Percentiles rank a stretch among this genome's conserved stretches.
Conservation (phyloP, 169 alveolate genomes). For the Cryptosporidium canis region DNA sequence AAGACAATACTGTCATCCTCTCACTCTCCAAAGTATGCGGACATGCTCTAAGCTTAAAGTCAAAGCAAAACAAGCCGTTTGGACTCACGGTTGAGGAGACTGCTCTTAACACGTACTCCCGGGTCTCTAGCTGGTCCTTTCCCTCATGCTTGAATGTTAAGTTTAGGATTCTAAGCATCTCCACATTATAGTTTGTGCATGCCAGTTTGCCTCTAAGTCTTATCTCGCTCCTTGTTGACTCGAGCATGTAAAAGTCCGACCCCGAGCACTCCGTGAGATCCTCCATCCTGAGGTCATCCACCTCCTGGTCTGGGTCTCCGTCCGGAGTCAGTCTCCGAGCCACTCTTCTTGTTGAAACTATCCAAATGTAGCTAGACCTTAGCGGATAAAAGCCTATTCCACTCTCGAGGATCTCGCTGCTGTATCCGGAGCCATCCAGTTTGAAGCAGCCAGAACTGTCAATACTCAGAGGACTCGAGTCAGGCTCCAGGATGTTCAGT, state of each 20-base stretch:
- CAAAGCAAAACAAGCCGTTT: constrained; percentile 43
- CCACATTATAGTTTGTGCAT: neutral
- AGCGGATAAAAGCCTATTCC: constrained; percentile 39
- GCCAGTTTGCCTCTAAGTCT: constrained; percentile 2
- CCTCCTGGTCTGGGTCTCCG: neutral
- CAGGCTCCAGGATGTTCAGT: neutral
- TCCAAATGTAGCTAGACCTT: constrained; percentile 44
- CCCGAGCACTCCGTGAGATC: constrained; percentile 8
- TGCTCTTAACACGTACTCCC: constrained; percentile 7
- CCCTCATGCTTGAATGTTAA: neutral
- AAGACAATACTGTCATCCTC: constrained; percentile 2
- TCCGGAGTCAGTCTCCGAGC: neutral
- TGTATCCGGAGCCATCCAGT: neutral
- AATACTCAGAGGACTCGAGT: constrained; percentile 13
- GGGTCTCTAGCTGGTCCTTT: neutral
- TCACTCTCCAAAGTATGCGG: neutral
- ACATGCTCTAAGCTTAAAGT: neutral
- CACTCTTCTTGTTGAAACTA: neutral
- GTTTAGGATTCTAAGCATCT: neutral
- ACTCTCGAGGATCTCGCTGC: neutral
- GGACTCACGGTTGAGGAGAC: constrained; percentile 51
- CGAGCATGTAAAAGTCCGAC: neutral
- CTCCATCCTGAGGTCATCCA: neutral
- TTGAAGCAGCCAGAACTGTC: neutral
- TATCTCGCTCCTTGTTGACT: neutral